Conservation (phyloP, 257 asterid genomes). For the Solanum medicagineum region DNA sequence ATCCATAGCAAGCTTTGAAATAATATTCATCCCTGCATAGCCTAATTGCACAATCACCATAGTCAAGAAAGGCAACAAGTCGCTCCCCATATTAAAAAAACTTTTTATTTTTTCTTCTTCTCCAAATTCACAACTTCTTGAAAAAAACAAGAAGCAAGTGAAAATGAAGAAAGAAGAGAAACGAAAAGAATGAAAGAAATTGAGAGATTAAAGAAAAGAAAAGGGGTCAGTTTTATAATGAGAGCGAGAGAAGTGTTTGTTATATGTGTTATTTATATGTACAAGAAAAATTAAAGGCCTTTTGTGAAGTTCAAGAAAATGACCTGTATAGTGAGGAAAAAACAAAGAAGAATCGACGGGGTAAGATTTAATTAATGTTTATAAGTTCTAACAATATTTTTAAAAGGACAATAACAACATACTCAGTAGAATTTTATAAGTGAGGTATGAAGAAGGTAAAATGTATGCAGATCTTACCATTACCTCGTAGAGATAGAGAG, state of each 20-base stretch:
- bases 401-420: too few relatives aligned
- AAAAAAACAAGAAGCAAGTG: not conserved
- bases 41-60: conserved; percentile 79
- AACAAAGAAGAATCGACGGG: not conserved
- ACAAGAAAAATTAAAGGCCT: not conserved
- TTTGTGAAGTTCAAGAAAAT: conserved; percentile 9
- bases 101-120: not conserved
- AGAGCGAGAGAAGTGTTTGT: not conserved
- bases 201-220: not conserved
- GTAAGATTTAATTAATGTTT: too few relatives aligned
- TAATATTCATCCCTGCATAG: conserved; percentile 74
- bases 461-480: too few relatives aligned
- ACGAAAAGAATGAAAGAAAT: not conserved
- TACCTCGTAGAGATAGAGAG: too few relatives aligned
- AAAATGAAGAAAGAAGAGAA: not conserved
- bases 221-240: not conserved
- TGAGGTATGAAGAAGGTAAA: too few relatives aligned
- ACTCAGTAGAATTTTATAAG: too few relatives aligned
- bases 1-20: conserved; percentile 82
- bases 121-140: not conserved
- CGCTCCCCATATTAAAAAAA: conserved; percentile 15
- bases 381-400: too few relatives aligned
- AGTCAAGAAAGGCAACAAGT: conserved; percentile 33
- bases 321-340: not conserved
- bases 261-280: not conserved